Evolutionary conservation across 139 green algal genomes (phyloP), one percentile per base, ranked within the genome.

Genomic region (Monoraphidium neglectum): DNA sequence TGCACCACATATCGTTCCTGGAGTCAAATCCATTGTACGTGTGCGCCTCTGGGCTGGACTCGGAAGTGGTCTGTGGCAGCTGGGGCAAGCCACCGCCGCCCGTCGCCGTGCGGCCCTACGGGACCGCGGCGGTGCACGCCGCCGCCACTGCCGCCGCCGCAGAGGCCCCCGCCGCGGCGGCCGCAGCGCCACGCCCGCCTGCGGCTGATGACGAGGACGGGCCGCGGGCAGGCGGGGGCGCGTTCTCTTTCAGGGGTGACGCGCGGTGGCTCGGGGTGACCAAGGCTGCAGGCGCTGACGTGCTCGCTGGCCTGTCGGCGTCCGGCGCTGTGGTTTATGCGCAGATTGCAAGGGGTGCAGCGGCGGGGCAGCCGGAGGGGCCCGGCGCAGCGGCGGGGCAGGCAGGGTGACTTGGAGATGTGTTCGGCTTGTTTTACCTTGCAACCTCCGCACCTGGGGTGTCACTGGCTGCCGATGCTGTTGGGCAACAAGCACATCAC

Each of bases 1-100:
- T 78, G 24, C 75, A 74, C 13, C 77, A 78, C 61, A 16, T 85
- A 40, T 62, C 54, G 1, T 68, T 79, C 43, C 75, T 78, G 3
- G 37, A 56, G 23, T 33, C 23, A 2, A 53, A 66, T 28, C 80
- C 80, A 2, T 36, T 46, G 33, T 81, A 72, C 61, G 69, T 68
- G 1, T 78, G 70, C 28, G 60, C 78, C 36, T 74, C 80, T 3
- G 80, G 80, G 0, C 80, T 85, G 24, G 80, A 85, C 54, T 74
- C 78, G 38, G 80, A 85, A 35, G 70, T 70, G 16, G 28, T 71
- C n/a, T 78, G 73, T 4, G 80, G 74, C 16, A 46, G 80, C 40
- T 85, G 80, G 80, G 80, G 79, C 43, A 49, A 46, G 28, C 72
- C 72, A 16, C 28, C 59, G 56, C 57, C 60, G 59, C 57, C 59